A percentile compares a stretch with the other conserved stretches of the same genome.
phyloP scores from a whole-genome alignment of 495 filamentous ascomycete species.

The Neurospora cerealis region DNA sequence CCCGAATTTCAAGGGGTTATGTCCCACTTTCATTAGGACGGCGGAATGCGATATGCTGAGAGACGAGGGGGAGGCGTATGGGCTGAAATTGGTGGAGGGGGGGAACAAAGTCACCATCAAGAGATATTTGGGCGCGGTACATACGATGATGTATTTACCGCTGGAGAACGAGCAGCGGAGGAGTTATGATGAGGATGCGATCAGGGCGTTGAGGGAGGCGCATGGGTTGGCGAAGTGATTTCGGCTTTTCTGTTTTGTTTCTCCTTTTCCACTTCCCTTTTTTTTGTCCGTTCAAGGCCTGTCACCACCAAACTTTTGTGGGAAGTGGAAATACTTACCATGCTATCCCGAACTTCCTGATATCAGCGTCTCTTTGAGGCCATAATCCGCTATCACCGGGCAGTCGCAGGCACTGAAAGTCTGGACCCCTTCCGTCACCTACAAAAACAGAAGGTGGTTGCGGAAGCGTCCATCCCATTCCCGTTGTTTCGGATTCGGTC shows the following conservation, averaged over 20 bases:
- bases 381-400: not conserved
- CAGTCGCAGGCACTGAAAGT: not conserved
- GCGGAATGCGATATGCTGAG: conserved; percentile 40
- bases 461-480: not conserved
- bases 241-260: not conserved
- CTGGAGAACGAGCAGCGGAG: conserved; percentile 18
- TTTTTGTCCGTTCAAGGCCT: not conserved
- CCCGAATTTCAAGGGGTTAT: conserved; percentile 30
- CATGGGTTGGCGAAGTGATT: conserved; percentile 11
- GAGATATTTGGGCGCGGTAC: conserved; percentile 36
- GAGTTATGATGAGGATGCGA: conserved; percentile 25
- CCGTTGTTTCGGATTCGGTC: not conserved
- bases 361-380: not conserved
- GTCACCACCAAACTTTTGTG: not conserved
- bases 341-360: not conserved
- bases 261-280: not conserved
- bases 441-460: not conserved
- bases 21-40: conserved; percentile 38
- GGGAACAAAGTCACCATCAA: conserved; percentile 38
- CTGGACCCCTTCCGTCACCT: not conserved
- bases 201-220: conserved; percentile 21
- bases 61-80: conserved; percentile 46
- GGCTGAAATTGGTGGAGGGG: conserved; percentile 31
- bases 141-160: conserved; percentile 39
- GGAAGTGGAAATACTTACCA: not conserved